Evolutionary conservation across 139 green algal genomes (phyloP), one percentile per base, ranked within the genome.

Genomic region (Asterochloris sp.): DNA sequence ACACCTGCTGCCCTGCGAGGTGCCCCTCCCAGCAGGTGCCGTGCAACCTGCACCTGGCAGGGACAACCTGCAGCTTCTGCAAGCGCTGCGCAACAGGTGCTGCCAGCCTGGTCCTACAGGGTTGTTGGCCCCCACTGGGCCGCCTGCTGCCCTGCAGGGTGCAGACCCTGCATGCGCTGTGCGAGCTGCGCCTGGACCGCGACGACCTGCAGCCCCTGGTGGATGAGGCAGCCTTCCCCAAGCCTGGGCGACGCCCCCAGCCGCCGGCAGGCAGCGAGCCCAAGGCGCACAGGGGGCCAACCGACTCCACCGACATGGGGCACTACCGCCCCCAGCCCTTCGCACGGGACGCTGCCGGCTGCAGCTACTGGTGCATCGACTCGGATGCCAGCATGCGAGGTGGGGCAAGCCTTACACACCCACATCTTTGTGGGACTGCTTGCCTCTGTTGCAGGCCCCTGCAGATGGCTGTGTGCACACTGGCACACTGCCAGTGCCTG

Each of bases 131-230:
- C 6, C 38, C 38, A 54, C 38, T 54, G 2, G 2, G 38, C 38
- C 38, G 2, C 19, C 71, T 54, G 27, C 24, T 16, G 24, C 67
- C 61, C 14, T 73, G 74, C 76, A 85, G 82, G 82, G 76, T 85
- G 27, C 27, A 61, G 47, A 54, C 82, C 17, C 76, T 85, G 64
- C 82, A 85, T 76, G 75, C 78, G 66, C 76, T 85, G 66, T 85
- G 82, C 62, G 82, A 85, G 76, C 63, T 78, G 23, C 82, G 82
- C n/a, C 67, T 85, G 67, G 82, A 85, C 66, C 62, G 63, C 16
- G 82, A 85, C n/a, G 82, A 85, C 71, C 24, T 82, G 24, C 62
- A n/a, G 23, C 63, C 38, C 29, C 38, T 24, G 11, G 64, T 85
- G 12, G 82, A 85, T 54, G 24, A 64, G 38, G 47, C 76, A 61